Base-by-base conservation (phyloP, 2,329 filamentous ascomycete genomes). In the Chrysoporthe puriensis region DNA sequence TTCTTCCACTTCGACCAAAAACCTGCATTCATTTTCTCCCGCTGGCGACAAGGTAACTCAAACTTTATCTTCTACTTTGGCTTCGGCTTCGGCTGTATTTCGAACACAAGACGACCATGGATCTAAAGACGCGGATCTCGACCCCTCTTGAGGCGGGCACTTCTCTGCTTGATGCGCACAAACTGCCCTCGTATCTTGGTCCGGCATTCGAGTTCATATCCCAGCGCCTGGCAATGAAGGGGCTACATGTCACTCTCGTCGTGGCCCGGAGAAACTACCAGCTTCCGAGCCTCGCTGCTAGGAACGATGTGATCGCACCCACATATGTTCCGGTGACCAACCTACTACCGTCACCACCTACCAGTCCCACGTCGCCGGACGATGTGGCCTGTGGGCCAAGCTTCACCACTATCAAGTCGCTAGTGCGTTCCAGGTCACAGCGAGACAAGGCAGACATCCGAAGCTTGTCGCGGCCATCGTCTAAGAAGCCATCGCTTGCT, bases 61-160 rank as follows among this genome's bases (percentile, higher is more conserved):
- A 26, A 26, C 26, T 13, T 36, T 14, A 21, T 11, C 0, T 59
- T n/a, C 57, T 8, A 43, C 1, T 4, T 43, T 26, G 42, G 9
- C 42, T 40, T n/a, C 26, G 32, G 43, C 16, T 62, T 26, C 2
- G 26, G 26, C 26, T 26, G 34, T 14, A 21, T 26, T 36, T 9
- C 9, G 18, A 59, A 21, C 9, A 21, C 2, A 2, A 59, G 9
- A 26, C 43, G 32, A 73, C 42, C 44, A 84, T 85, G 81, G 74
- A 80, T 50, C 79, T 85, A 73, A 90, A 88, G 77, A 79, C 82
- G 66, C 81, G 79, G 66, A 90, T 90, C 73, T 90, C 88, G 1
- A 84, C 86, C 62, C 88, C 88, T 16, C 82, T 90, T 66, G 88
- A 90, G 80, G 87, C 88, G 40, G 87, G 87, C 21, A 79, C 80